A percentile compares a stretch with the other conserved stretches of the same genome.
phyloP scores from a whole-genome alignment of 2,329 filamentous ascomycete species.

The Nemania bipapillata region DNA sequence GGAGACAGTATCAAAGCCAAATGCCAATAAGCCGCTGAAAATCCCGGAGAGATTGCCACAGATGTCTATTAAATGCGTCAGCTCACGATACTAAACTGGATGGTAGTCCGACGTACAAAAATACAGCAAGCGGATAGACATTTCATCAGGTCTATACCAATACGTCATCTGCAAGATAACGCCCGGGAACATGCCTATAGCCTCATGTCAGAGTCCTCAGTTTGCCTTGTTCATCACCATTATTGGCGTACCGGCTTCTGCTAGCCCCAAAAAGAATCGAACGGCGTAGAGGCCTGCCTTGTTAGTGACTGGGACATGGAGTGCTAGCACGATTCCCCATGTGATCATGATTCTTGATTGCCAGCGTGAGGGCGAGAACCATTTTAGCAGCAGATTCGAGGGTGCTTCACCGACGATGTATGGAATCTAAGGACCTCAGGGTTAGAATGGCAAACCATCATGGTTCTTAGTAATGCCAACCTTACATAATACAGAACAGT shows the following conservation, averaged over 20 bases:
- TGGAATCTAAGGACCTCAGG: conserved; percentile 47
- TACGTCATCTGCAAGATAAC: conserved; percentile 59
- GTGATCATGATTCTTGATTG: conserved; percentile 57
- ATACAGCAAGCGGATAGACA: conserved; percentile 58
- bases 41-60: conserved; percentile 49
- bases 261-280: conserved; percentile 54
- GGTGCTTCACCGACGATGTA: conserved; percentile 56
- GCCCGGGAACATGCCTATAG: conserved; percentile 55
- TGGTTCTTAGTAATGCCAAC: neutral
- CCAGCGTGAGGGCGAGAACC: conserved; percentile 55
- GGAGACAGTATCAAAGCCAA: conserved; percentile 45
- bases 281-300: conserved; percentile 54
- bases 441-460: neutral
- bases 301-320: conserved; percentile 53
- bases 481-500: conserved; percentile 56
- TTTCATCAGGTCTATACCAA: conserved; percentile 62
- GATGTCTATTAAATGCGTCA: conserved; percentile 40
- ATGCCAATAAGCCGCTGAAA: conserved; percentile 44
- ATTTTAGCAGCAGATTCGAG: conserved; percentile 56
- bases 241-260: conserved; percentile 50
- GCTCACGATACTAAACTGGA: neutral
- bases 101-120: conserved; percentile 53
- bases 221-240: neutral
- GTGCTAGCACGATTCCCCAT: conserved; percentile 53
- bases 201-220: conserved; percentile 31